These are phyloP conservation scores for Lasiosphaeria hispida DNA, from an alignment of 495 filamentous ascomycete species.

Conservation along the genomic window DNA sequence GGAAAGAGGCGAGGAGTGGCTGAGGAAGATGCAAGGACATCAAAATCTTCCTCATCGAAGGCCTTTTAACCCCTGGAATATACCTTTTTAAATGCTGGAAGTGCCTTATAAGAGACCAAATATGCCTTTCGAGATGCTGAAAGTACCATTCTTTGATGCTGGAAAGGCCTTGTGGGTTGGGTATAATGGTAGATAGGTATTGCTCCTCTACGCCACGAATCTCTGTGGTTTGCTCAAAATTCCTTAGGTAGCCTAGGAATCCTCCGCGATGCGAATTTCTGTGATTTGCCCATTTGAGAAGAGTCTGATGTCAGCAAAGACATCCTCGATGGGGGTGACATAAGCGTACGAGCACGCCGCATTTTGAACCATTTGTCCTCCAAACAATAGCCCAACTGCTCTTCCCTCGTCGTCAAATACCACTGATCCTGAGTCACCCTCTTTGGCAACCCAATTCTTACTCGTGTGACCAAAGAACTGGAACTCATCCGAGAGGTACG, in stretches of 20 bases:
- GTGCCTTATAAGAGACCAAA: too few species aligned
- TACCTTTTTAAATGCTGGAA: too few species aligned
- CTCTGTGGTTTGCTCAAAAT: too few species aligned
- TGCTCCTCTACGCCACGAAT: too few species aligned
- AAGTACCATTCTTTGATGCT: too few species aligned
- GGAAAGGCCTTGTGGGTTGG: too few species aligned
- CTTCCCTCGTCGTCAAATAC: neutral
- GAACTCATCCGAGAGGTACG: neutral
- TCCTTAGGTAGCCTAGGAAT: too few species aligned
- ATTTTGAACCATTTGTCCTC: neutral
- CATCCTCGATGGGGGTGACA: neutral
- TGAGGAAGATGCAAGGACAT: neutral
- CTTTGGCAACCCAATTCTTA: neutral
- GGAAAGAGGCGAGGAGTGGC: neutral
- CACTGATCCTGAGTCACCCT: neutral
- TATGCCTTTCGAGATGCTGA: too few species aligned
- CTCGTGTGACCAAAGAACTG: neutral
- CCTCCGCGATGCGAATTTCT: conserved; percentile 2
- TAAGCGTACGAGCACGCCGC: neutral
- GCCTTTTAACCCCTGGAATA: too few species aligned
- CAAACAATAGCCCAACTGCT: too few species aligned
- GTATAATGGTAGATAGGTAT: too few species aligned
- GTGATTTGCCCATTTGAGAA: neutral
- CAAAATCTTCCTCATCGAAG: neutral
- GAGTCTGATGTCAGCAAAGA: neutral